Conservation (phyloP, 2,329 filamentous ascomycete genomes). For the Rhynchosporium secalis region DNA sequence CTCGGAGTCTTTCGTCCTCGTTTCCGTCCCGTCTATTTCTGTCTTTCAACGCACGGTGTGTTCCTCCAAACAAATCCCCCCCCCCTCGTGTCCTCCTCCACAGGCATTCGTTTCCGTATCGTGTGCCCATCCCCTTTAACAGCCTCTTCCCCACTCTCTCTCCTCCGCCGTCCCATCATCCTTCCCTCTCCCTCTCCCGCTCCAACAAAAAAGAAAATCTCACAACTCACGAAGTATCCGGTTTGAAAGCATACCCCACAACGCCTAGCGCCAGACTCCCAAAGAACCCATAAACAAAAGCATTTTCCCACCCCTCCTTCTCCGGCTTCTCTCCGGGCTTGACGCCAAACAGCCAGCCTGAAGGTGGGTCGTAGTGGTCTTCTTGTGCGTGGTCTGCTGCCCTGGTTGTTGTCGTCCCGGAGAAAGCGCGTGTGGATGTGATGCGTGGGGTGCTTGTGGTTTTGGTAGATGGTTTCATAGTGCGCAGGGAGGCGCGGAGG, state of each 20-base stretch:
- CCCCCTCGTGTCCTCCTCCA: no score
- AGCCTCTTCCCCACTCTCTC: no score
- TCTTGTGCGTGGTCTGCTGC: slow-evolving; percentile 36
- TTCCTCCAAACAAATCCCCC: no score
- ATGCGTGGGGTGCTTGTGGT: neutral
- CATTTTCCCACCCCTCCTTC: slow-evolving; percentile 93
- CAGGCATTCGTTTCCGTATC: no score
- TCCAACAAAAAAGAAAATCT: slow-evolving; percentile 17
- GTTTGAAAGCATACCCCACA: slow-evolving; percentile 92
- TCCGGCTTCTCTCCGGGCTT: slow-evolving; percentile 94
- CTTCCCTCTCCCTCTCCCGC: slow-evolving; percentile 10
- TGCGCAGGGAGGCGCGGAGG: slow-evolving; percentile 7
- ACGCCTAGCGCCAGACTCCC: slow-evolving; percentile 72
- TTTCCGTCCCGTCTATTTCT: no score
- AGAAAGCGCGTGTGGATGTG: slow-evolving; percentile 8
- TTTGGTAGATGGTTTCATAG: slow-evolving; percentile 9
- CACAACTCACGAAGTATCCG: slow-evolving; percentile 88
- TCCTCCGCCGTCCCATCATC: neutral
- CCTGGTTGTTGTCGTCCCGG: neutral
- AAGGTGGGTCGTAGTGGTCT: slow-evolving; percentile 80
- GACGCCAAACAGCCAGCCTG: slow-evolving; percentile 90
- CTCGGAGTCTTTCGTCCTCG: no score
- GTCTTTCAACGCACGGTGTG: no score
- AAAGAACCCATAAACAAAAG: slow-evolving; percentile 83
- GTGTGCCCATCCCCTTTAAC: no score